Evolutionary conservation across 106 monocot species (phyloP), one percentile per base, ranked within the genome.

Genomic region (Chionographis japonica): DNA sequence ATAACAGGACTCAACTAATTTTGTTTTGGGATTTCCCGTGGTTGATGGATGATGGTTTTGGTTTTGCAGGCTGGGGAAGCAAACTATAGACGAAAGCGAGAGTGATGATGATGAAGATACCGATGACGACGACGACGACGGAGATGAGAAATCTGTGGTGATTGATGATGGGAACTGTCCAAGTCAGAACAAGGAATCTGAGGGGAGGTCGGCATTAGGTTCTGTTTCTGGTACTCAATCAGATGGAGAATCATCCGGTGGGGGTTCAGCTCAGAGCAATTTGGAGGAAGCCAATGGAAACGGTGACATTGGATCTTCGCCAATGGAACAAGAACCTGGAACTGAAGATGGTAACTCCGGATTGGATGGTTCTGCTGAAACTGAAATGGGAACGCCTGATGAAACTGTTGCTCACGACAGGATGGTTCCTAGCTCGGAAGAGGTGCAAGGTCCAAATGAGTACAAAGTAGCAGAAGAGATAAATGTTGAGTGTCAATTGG

Each of bases 21-120:
- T 59, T 41, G 9, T 11, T 71, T 67, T 37, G 37, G n/a, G 4
- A 58, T 65, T 52, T 54, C 46, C 66, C 52, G 4, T 40, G 2
- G 52, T 39, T 12, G 15, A 12, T 56, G 3, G 4, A 36, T 7
- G 7, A 43, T 19, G 14, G 50, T 15, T 56, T 56, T 56, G 59
- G 14, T 68, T 67, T 27, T 84, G 69, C 73, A 91, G 94, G 90
- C 3, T 88, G 79, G 94, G 94, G 8, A 91, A 95, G 81, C 77
- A 85, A 52, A 88, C 70, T 54, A 40, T 91, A 54, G 81, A 84
- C 37, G 94, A 85, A 19, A 90, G 85, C 79, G 84, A 87, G 15
- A 86, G 83, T 49, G 91, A 84, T 18, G 67, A 69, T 39, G 79
- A 80, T 18, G 56, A 75, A 37, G 83, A 80, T 54, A 70, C 80